Evolutionary conservation across 768 basidiomycete species (phyloP).

Genomic region (Tylopilus intermedius): DNA sequence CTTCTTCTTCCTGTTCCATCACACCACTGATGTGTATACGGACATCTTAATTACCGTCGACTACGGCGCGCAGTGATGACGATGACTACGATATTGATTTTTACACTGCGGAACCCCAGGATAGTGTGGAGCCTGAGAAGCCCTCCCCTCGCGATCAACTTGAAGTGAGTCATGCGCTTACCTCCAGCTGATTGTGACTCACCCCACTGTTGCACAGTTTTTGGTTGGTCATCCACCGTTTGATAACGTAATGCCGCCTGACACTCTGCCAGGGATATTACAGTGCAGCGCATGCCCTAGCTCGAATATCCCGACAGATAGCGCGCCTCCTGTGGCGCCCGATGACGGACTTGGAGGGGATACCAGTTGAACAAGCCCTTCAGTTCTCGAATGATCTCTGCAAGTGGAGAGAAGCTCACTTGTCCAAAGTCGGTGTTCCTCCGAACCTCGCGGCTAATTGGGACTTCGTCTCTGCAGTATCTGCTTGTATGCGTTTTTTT

Average conservation of each 20-base stretch:
- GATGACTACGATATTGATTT: conserved; percentile 89
- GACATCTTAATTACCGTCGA: conserved; percentile 21
- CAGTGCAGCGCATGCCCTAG: conserved; percentile 76
- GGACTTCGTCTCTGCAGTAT: conserved; percentile 83
- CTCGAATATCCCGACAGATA: conserved; percentile 77
- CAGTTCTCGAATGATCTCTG: conserved; percentile 52
- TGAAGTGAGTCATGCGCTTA: conserved; percentile 46
- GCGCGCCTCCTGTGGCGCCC: conserved; percentile 80
- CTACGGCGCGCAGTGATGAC: conserved; percentile 50
- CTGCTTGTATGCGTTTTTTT: conserved; percentile 43
- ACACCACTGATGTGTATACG: conserved; percentile 7
- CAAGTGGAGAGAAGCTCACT: conserved; percentile 72
- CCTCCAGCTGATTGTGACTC: conserved; percentile 4
- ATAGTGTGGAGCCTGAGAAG: conserved; percentile 43
- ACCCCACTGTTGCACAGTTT: conserved; percentile 40
- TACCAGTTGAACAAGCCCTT: conserved; percentile 61
- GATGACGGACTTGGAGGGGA: conserved; percentile 67
- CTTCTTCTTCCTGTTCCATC: conserved; percentile 1
- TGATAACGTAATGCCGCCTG: conserved; percentile 4
- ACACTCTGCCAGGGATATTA: conserved; percentile 64
- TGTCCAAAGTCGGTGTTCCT: conserved; percentile 80
- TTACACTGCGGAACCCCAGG: conserved; percentile 67
- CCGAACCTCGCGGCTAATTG: conserved; percentile 78
- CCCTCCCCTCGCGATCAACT: conserved; percentile 74
- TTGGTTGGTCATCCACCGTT: conserved; percentile 45